A percentile compares a stretch with the other conserved stretches of the same genome.
Evolutionary conservation across 1,284 basidiomycete genomes (phyloP).

Genomic region (Heterobasidion irregulare): DNA sequence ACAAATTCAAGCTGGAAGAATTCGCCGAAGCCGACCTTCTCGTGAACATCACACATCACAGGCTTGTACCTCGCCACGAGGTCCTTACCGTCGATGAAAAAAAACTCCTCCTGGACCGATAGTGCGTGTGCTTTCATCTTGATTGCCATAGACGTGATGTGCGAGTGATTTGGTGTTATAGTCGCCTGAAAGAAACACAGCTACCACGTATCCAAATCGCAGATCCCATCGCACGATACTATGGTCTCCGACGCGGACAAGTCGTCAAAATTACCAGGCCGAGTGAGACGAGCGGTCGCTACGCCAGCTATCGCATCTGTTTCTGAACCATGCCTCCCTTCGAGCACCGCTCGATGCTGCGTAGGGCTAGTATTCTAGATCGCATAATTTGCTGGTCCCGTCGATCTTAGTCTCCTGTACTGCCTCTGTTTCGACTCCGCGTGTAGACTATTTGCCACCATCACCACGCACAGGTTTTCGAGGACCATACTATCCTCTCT

Average conservation of each 20-base stretch:
- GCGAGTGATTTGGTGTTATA: constrained; percentile 21
- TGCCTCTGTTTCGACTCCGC: neutral
- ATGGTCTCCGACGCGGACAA: constrained; percentile 90
- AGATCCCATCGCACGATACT: constrained; percentile 97
- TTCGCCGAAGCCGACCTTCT: constrained; percentile 95
- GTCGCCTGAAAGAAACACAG: constrained; percentile 97
- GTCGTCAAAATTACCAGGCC: constrained; percentile 98
- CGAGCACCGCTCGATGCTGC: too few relatives aligned
- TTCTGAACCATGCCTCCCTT: constrained; percentile 40
- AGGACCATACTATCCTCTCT: neutral
- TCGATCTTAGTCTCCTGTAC: neutral
- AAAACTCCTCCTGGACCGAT: constrained; percentile 79
- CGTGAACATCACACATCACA: constrained; percentile 97
- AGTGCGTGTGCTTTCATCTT: constrained; percentile 51
- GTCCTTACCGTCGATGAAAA: constrained; percentile 87
- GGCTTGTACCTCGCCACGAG: constrained; percentile 90
- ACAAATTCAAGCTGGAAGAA: constrained; percentile 87
- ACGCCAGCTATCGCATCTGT: constrained; percentile 88
- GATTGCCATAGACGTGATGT: constrained; percentile 5
- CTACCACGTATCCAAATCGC: constrained; percentile 93
- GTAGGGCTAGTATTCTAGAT: neutral
- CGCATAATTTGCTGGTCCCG: neutral
- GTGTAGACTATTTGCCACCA: neutral
- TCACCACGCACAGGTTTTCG: neutral
- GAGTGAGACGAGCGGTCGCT: constrained; percentile 94